Evolutionary conservation across 1,284 basidiomycete genomes (phyloP), one percentile per base, ranked within the genome.

Genomic region (Veloporphyrellus conicus): DNA sequence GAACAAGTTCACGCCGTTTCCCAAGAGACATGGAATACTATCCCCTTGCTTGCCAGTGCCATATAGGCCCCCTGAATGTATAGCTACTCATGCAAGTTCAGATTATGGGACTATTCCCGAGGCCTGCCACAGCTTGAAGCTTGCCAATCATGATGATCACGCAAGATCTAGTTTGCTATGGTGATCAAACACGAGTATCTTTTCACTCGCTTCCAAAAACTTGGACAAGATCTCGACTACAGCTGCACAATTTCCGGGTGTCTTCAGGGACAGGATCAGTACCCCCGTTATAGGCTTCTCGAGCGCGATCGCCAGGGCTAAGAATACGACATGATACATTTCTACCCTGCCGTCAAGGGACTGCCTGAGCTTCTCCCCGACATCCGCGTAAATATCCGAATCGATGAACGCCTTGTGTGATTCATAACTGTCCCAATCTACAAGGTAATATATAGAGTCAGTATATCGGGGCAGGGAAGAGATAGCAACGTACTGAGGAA

Each of bases 371-470:
- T 19, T 25, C 10, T 16, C 40, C n/a, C 39, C 0, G 31, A 62
- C 14, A 6, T 2, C 19, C 3, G 23, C 10, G 23, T 58, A 60
- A 23, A 31, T 16, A 2, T 49, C 37, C 15, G 34, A 28, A 3
- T 50, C 32, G 3, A 56, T 43, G 33, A 60, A 1, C 0, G 51
- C 48, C 20, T 47, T 37, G 42, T 65, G 62, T 6, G 44, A 33
- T 10, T 63, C 56, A 16, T 47, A 51, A 22, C 14, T 63, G 15
- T 66, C 62, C 64, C 61, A 62, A 42, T 65, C 64, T 66, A 38
- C 11, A n/a, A n/a, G n/a, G n/a, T n/a, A n/a, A n/a, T n/a, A n/a
- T n/a, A n/a, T n/a, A n/a, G n/a, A n/a, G n/a, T n/a, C n/a, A n/a
- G n/a, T n/a, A n/a, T 18, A 16, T 11, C 32, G 5, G n/a, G 32